phyloP scores from a whole-genome alignment of 129 eudicot genomes.

The Calendula officinalis region DNA sequence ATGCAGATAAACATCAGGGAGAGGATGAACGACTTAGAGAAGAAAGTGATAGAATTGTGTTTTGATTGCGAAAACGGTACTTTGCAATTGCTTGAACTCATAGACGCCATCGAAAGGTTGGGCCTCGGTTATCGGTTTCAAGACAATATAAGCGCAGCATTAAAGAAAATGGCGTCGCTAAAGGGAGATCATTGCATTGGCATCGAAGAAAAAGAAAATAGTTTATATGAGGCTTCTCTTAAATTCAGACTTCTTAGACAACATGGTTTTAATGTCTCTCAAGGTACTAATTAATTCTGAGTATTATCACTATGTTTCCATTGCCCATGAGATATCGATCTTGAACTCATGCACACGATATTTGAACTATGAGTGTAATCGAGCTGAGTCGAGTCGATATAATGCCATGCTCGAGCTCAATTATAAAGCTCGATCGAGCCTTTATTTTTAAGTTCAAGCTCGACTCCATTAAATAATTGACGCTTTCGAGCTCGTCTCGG shows the following conservation, averaged over 20 bases:
- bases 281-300: too few species aligned
- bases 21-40: neutral
- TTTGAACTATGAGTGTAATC: too few species aligned
- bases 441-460: too few species aligned
- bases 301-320: too few species aligned
- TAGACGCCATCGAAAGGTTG: slow-evolving; percentile 14
- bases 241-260: slow-evolving; percentile 14
- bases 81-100: slow-evolving; percentile 6
- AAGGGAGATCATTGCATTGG: neutral
- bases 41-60: neutral
- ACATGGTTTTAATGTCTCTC: slow-evolving; percentile 16
- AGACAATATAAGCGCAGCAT: neutral
- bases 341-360: too few species aligned
- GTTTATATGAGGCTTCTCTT: neutral
- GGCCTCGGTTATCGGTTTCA: slow-evolving; percentile 13
- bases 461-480: too few species aligned
- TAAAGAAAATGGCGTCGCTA: neutral
- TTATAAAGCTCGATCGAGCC: too few species aligned
- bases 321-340: too few species aligned
- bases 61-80: neutral
- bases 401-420: too few species aligned
- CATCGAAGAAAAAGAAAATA: neutral
- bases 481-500: too few species aligned
- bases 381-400: too few species aligned
- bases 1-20: neutral